phyloP scores from a whole-genome alignment of 768 basidiomycete genomes.

The Wakefieldia striispora region DNA sequence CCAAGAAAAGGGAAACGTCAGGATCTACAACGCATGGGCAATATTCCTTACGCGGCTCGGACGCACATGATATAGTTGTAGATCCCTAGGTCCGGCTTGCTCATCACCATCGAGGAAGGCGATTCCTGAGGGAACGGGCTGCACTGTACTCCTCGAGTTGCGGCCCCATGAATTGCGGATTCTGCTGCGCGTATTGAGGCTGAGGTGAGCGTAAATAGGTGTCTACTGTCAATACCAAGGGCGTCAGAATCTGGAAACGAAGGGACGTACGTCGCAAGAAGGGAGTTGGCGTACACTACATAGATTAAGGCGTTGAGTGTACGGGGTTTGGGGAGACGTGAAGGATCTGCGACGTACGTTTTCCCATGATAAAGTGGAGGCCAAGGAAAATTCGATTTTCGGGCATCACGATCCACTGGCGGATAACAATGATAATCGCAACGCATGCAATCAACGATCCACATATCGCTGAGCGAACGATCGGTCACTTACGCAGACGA shows the following conservation, averaged over 20 bases:
- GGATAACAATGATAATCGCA: not conserved
- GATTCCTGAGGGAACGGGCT: not conserved
- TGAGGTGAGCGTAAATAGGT: not conserved
- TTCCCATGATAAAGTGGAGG: constrained; percentile 23
- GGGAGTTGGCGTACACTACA: constrained; percentile 25
- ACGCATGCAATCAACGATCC: not conserved
- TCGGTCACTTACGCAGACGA: constrained; percentile 18
- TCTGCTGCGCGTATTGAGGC: constrained; percentile 20
- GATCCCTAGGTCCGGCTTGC: not conserved
- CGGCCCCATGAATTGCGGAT: constrained; percentile 3
- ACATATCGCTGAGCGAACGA: not conserved
- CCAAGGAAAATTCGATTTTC: constrained; percentile 25
- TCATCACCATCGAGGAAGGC: not conserved
- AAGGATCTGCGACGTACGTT: constrained; percentile 10
- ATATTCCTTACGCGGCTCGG: too few species aligned
- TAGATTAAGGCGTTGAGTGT: not conserved
- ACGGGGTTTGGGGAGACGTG: not conserved
- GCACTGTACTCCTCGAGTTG: not conserved
- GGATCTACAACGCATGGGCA: not conserved
- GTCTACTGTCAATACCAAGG: not conserved
- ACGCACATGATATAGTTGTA: constrained; percentile 4
- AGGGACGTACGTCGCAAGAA: constrained; percentile 24
- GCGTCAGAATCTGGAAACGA: not conserved
- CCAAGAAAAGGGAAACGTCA: not conserved
- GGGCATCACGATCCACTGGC: constrained; percentile 21